A percentile compares a stretch with the other conserved stretches of the same genome.
Conservation (phyloP, 2,329 filamentous ascomycete genomes). For the Aspergillus texensis region DNA sequence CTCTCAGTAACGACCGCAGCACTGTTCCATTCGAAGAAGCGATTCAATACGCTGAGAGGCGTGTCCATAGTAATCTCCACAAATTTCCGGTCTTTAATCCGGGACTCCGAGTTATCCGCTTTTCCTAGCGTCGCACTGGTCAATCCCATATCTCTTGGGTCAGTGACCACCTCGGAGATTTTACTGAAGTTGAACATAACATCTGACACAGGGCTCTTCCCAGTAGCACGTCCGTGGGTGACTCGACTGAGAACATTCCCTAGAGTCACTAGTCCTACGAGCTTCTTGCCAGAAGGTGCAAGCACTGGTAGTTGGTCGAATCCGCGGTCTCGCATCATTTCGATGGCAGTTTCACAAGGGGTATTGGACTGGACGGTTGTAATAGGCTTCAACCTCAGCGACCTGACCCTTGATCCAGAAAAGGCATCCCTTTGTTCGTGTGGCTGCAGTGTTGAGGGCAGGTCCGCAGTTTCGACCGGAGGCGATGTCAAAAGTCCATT, state of each 20-base stretch:
- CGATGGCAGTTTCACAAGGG: constrained; percentile 82
- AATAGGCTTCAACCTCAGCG: constrained; percentile 88
- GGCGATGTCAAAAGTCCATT: constrained; percentile 81
- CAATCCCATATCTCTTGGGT: constrained; percentile 67
- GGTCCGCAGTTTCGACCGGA: constrained; percentile 46
- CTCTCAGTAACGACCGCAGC: constrained; percentile 91
- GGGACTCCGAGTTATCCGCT: constrained; percentile 36
- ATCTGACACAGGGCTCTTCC: constrained; percentile 72
- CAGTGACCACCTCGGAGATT: constrained; percentile 87
- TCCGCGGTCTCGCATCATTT: constrained; percentile 97
- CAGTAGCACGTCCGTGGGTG: constrained; percentile 76
- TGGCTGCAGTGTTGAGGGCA: constrained; percentile 30
- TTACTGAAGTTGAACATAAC: constrained; percentile 97
- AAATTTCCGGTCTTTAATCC: constrained; percentile 67
- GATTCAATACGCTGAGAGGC: constrained; percentile 76
- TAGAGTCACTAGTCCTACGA: constrained; percentile 90
- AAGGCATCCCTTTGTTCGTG: constrained; percentile 67
- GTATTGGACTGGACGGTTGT: constrained; percentile 76
- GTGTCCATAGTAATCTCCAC: constrained; percentile 95
- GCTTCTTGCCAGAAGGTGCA: constrained; percentile 65
- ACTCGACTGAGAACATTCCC: constrained; percentile 93
- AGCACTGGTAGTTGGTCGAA: constrained; percentile 97
- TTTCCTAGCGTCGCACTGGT: constrained; percentile 23
- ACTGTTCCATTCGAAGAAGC: constrained; percentile 98
- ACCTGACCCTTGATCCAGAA: constrained; percentile 74